Conservation (phyloP, 805 yeast genomes). For the Hagleromyces aurorensis region DNA sequence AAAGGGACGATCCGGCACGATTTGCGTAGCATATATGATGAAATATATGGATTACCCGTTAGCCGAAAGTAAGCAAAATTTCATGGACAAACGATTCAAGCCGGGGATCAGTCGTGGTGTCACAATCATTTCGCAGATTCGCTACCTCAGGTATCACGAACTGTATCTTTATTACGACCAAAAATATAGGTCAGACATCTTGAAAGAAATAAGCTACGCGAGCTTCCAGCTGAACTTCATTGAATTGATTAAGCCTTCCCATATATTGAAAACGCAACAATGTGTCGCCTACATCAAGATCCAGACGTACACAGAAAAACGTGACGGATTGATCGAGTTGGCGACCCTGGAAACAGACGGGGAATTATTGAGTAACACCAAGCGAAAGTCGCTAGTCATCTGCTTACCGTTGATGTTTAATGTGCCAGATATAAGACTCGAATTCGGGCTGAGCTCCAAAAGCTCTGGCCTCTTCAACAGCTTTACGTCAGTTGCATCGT, state of each 20-base stretch:
- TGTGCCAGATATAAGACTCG: slow-evolving; percentile 20
- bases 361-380: slow-evolving; percentile 5
- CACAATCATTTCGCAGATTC: slow-evolving; percentile 57
- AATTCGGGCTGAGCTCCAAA: slow-evolving; percentile 16
- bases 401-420: slow-evolving; percentile 7
- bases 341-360: slow-evolving; percentile 10
- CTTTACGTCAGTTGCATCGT: slow-evolving; percentile 14
- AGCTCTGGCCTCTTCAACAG: slow-evolving; percentile 12
- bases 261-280: slow-evolving; percentile 5
- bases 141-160: slow-evolving; percentile 57
- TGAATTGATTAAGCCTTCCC: slow-evolving; percentile 15
- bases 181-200: slow-evolving; percentile 5
- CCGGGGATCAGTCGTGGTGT: slow-evolving; percentile 55
- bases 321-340: slow-evolving; percentile 12
- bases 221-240: slow-evolving; percentile 14
- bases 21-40: slow-evolving; percentile 66
- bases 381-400: slow-evolving; percentile 5
- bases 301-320: slow-evolving; percentile 14
- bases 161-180: slow-evolving; percentile 13
- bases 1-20: slow-evolving; percentile 82
- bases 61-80: slow-evolving; percentile 42
- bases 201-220: slow-evolving; percentile 7
- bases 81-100: slow-evolving; percentile 52
- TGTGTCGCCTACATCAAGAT: slow-evolving; percentile 13
- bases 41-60: slow-evolving; percentile 33